Evolutionary conservation across 192 early-diverging fungal species (phyloP).

Genomic region (Gonapodya prolifera): DNA sequence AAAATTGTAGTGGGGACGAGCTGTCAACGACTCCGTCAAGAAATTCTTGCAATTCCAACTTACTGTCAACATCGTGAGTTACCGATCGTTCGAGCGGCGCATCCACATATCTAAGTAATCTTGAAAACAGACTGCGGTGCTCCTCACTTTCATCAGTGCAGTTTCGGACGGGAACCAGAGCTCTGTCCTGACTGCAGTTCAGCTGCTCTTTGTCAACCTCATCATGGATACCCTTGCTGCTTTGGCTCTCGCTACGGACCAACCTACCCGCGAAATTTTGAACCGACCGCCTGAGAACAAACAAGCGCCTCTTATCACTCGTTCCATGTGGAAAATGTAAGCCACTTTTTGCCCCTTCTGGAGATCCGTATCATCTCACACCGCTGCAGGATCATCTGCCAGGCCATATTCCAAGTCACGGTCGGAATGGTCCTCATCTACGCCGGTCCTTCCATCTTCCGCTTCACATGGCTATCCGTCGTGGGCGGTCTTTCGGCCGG

Average conservation of each 20-base stretch:
- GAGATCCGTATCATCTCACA: background rate
- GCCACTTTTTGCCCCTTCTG: background rate
- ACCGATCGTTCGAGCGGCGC: too few relatives aligned
- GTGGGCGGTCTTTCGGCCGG: background rate
- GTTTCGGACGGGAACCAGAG: conserved; percentile 44
- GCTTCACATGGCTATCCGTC: background rate
- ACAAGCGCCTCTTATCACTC: conserved; percentile 67
- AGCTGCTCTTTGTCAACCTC: conserved; percentile 96
- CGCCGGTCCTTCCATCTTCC: background rate
- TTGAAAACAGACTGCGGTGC: conserved; percentile 56
- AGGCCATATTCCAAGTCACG: conserved; percentile 79
- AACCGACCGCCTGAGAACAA: conserved; percentile 61
- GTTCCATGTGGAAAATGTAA: conserved; percentile 85
- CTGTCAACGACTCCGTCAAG: conserved; percentile 91
- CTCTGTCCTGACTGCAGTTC: conserved; percentile 91
- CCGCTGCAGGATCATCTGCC: too few relatives aligned
- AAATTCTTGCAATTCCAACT: conserved; percentile 99
- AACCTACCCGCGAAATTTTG: conserved; percentile 72
- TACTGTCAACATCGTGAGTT: conserved; percentile 95
- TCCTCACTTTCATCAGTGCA: conserved; percentile 66
- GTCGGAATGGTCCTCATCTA: conserved; percentile 15
- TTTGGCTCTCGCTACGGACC: conserved; percentile 54
- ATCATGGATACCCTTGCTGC: conserved; percentile 99
- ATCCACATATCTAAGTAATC: too few relatives aligned
- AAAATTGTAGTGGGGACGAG: conserved; percentile 74